Evolutionary conservation across 306 rosid species (phyloP), one percentile per base, ranked within the genome.

Genomic region (Potentilla sterilis): DNA sequence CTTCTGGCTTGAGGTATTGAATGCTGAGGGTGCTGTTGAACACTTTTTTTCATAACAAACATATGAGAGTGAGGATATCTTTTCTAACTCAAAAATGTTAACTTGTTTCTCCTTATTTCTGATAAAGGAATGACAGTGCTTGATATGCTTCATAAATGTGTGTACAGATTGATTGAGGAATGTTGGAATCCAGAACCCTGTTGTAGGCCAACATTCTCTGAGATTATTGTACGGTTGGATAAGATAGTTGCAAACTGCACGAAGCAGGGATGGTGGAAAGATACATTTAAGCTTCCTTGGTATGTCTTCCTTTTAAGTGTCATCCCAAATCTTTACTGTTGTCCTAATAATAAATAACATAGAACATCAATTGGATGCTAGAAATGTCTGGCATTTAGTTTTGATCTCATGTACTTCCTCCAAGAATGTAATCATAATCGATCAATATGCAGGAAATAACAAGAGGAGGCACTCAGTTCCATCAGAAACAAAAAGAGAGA

Each of bases 211-310:
- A 89, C 93, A 63, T 96, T 96, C 86, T 89, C 89, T 5, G 93
- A 90, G 84, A 80, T 89, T 54, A 92, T 96, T 69, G 86, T 85
- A 47, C 85, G 98, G 81, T 83, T 96, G 90, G 87, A 90, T 78
- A 96, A 65, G 88, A 96, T 96, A 85, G 89, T 88, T 77, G 80
- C 88, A 68, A 88, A 82, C 83, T 86, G 97, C 93, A 83, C 99
- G 55, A 96, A 92, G 78, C 99, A 92, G 82, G 99, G 96, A 67
- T 86, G 97, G 97, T 92, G 98, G 99, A 96, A 96, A 84, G 99
- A 92, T 81, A 87, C 99, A 15, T 96, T 96, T 79, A 96, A 89
- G 83, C 96, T 96, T 85, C 99, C 94, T 37, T 37, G 40, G 40
- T 37, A 37, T 37, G 40, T 37, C 40, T 3, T 5, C 40, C 40